These are phyloP conservation scores for Lipomyces mesembrius DNA, from an alignment of 805 yeast species.

Conservation along the genomic window DNA sequence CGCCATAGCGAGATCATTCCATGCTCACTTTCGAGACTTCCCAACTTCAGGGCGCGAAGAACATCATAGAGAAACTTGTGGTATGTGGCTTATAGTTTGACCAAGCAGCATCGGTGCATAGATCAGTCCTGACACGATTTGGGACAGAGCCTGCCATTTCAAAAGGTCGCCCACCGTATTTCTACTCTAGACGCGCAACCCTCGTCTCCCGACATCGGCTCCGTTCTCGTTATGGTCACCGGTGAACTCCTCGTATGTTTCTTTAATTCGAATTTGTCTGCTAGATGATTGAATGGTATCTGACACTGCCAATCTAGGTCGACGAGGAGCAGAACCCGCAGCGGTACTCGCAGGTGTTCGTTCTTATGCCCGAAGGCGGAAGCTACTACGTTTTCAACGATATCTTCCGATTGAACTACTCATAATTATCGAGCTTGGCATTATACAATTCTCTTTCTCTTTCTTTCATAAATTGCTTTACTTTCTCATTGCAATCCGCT, in stretches of 20 bases:
- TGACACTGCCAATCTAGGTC: slow-evolving; percentile 44
- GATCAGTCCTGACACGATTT: not conserved
- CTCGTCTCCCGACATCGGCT: slow-evolving; percentile 82
- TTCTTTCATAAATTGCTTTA: not conserved
- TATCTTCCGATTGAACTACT: slow-evolving; percentile 87
- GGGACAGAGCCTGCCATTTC: slow-evolving; percentile 73
- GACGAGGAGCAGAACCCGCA: slow-evolving; percentile 96
- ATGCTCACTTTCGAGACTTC: slow-evolving; percentile 96
- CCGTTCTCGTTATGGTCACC: slow-evolving; percentile 95
- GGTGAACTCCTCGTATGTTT: slow-evolving; percentile 73
- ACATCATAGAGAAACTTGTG: slow-evolving; percentile 87
- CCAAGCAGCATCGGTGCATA: not conserved
- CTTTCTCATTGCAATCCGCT: not conserved
- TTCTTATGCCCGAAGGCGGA: slow-evolving; percentile 87
- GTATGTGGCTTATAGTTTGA: slow-evolving; percentile 30
- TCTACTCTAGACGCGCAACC: slow-evolving; percentile 98
- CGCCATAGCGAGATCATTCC: slow-evolving; percentile 76
- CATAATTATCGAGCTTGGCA: slow-evolving; percentile 14
- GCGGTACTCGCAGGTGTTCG: slow-evolving; percentile 97
- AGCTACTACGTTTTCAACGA: slow-evolving; percentile 96
- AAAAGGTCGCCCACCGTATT: slow-evolving; percentile 89
- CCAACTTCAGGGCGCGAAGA: slow-evolving; percentile 92
- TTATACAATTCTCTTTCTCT: not conserved
- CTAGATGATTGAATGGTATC: not conserved
- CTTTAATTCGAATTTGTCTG: not conserved